These are phyloP conservation scores for Davidsoniella eucalypti DNA, from an alignment of 2,329 filamentous ascomycete genomes.

Conservation along the genomic window DNA sequence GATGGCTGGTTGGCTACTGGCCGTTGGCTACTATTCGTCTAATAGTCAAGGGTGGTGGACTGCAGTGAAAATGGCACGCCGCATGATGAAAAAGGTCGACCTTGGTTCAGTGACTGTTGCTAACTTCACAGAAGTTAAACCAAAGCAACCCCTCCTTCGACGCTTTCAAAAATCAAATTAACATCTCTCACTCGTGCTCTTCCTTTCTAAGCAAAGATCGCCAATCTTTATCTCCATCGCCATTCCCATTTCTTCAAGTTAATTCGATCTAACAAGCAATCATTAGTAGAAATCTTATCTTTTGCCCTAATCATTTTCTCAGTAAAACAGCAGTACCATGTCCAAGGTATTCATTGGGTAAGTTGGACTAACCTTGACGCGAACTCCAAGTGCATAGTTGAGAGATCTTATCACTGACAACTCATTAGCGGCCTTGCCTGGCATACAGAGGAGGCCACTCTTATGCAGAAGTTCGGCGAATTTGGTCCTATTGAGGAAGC, in stretches of 20 bases:
- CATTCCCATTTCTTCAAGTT: neutral
- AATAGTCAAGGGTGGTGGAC: too few relatives aligned
- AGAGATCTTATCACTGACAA: neutral
- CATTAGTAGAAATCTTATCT: neutral
- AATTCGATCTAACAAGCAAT: neutral
- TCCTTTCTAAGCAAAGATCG: neutral
- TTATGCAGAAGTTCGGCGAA: slow-evolving; percentile 83
- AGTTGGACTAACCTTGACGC: slow-evolving; percentile 20
- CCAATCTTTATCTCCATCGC: neutral
- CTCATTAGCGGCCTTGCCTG: slow-evolving; percentile 72
- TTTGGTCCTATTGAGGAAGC: slow-evolving; percentile 88
- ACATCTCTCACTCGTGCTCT: neutral
- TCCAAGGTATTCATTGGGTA: slow-evolving; percentile 93
- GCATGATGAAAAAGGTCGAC: too few relatives aligned
- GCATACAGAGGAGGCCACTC: slow-evolving; percentile 83
- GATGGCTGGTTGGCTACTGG: too few relatives aligned
- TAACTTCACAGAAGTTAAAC: too few relatives aligned
- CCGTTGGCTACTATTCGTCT: too few relatives aligned
- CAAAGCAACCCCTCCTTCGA: neutral
- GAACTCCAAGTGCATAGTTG: too few relatives aligned
- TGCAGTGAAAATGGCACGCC: too few relatives aligned
- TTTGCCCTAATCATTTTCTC: neutral
- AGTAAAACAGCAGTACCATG: slow-evolving; percentile 35
- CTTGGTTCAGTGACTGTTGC: too few relatives aligned
- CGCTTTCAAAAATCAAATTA: neutral